Evolutionary conservation across 192 early-diverging fungal species (phyloP).

Genomic region (Chytriomyces sp.): DNA sequence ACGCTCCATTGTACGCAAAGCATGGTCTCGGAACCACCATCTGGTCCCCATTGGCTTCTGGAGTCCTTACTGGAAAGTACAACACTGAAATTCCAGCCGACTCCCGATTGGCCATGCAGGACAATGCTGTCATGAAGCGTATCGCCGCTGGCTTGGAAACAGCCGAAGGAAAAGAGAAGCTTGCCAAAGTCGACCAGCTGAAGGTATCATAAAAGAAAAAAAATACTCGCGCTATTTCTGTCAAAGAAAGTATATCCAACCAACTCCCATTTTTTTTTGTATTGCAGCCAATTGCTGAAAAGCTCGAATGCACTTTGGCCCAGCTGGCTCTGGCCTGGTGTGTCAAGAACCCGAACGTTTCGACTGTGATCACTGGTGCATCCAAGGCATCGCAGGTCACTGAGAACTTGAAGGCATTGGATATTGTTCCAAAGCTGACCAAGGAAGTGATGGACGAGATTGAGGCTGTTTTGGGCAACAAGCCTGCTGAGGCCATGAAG

Average conservation of each 20-base stretch:
- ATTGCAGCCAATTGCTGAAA: conserved; percentile 63
- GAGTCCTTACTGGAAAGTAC: conserved; percentile 75
- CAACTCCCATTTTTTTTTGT: neutral
- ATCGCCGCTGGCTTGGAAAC: conserved; percentile 58
- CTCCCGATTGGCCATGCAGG: conserved; percentile 68
- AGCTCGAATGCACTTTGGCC: conserved; percentile 62
- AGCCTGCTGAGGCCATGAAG: conserved; percentile 49
- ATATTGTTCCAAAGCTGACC: conserved; percentile 65
- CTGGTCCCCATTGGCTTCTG: conserved; percentile 80
- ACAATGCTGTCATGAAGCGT: conserved; percentile 63
- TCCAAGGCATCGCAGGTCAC: conserved; percentile 69
- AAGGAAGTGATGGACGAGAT: conserved; percentile 71
- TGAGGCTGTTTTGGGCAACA: conserved; percentile 73
- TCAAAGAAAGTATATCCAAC: neutral
- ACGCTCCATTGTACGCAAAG: conserved; percentile 69
- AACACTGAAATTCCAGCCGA: conserved; percentile 70
- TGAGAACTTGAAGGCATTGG: conserved; percentile 74
- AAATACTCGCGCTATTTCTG: conserved; percentile 10
- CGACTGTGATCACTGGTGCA: conserved; percentile 60
- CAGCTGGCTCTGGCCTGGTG: conserved; percentile 80
- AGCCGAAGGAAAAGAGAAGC: conserved; percentile 71
- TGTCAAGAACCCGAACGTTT: conserved; percentile 68
- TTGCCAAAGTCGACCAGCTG: conserved; percentile 65
- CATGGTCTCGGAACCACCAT: conserved; percentile 71
- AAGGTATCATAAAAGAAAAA: conserved; percentile 40